Evolutionary conservation across 2,329 filamentous ascomycete species (phyloP).

Genomic region (Calycina herbarum): DNA sequence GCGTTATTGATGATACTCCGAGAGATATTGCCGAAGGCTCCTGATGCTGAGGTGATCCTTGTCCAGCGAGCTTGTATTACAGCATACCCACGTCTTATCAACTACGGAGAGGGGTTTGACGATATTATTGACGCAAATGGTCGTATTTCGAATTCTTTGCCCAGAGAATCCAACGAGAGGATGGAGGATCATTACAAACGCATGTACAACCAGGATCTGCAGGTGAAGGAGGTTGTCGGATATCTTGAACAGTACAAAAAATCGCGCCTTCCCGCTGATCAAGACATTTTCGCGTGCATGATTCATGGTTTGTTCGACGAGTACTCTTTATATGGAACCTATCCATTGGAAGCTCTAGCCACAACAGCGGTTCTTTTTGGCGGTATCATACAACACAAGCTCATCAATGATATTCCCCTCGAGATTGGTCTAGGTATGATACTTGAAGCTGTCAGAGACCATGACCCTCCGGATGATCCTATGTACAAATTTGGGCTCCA

Average conservation of each 20-base stretch:
- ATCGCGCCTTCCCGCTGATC: slow-evolving; percentile 78
- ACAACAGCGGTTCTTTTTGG: slow-evolving; percentile 97
- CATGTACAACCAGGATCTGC: slow-evolving; percentile 92
- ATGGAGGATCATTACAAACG: slow-evolving; percentile 99
- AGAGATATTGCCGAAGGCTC: slow-evolving; percentile 61
- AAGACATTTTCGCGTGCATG: slow-evolving; percentile 98
- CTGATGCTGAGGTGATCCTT: slow-evolving; percentile 68
- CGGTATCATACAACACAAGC: slow-evolving; percentile 89
- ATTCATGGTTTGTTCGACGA: slow-evolving; percentile 97
- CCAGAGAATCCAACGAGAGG: slow-evolving; percentile 75
- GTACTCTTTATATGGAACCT: slow-evolving; percentile 92
- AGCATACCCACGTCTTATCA: slow-evolving; percentile 90
- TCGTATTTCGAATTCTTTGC: slow-evolving; percentile 76
- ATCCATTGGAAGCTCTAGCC: slow-evolving; percentile 91
- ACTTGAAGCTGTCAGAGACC: slow-evolving; percentile 89
- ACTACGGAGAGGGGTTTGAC: slow-evolving; percentile 91
- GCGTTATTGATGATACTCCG: slow-evolving; percentile 78
- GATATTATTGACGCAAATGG: slow-evolving; percentile 88
- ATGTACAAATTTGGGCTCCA: slow-evolving; percentile 99
- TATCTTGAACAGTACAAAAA: slow-evolving; percentile 84
- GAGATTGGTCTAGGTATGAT: slow-evolving; percentile 98
- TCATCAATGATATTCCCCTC: slow-evolving; percentile 85
- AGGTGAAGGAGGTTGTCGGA: slow-evolving; percentile 82
- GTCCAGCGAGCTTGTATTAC: slow-evolving; percentile 88
- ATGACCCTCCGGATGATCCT: slow-evolving; percentile 69